These are phyloP conservation scores for Pyrenochaeta sp. DNA, from an alignment of 2,329 filamentous ascomycete species.

Conservation along the genomic window DNA sequence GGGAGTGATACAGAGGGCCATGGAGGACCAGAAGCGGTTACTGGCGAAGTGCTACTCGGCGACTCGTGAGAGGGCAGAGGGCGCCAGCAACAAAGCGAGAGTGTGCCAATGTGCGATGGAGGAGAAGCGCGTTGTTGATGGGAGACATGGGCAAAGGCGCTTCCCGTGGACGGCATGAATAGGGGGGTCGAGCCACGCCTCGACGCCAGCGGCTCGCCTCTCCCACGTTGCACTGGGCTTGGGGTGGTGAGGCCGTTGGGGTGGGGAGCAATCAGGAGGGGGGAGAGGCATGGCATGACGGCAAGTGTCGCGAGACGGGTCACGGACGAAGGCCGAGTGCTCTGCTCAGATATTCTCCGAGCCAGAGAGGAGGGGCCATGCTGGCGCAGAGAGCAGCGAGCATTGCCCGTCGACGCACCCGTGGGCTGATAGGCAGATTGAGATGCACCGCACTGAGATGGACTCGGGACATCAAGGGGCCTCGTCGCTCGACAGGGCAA, in stretches of 20 bases:
- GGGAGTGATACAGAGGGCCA: conserved; percentile 31
- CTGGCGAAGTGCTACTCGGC: conserved; percentile 27
- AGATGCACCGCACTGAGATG: too few relatives aligned
- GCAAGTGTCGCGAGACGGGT: neutral
- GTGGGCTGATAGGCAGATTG: too few relatives aligned
- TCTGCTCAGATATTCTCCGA: conserved; percentile 21
- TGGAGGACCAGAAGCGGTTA: conserved; percentile 28
- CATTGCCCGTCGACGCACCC: conserved; percentile 18
- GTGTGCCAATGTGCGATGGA: conserved; percentile 14
- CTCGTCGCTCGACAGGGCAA: conserved; percentile 21
- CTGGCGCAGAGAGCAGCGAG: too few relatives aligned
- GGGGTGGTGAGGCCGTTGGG: too few relatives aligned
- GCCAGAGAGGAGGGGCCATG: conserved; percentile 21
- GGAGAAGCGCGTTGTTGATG: conserved; percentile 23
- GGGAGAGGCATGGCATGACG: too few relatives aligned
- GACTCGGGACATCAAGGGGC: conserved; percentile 21
- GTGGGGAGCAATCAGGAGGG: too few relatives aligned
- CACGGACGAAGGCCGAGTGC: neutral
- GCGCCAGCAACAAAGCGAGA: conserved; percentile 20
- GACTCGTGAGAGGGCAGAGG: conserved; percentile 23
- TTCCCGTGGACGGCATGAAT: conserved; percentile 32
- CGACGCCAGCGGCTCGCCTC: conserved; percentile 21
- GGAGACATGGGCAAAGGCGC: conserved; percentile 23
- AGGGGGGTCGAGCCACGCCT: conserved; percentile 27
- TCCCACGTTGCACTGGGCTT: conserved; percentile 19